Evolutionary conservation across 2,329 filamentous ascomycete species (phyloP).

Genomic region (Colletotrichum aenigma): DNA sequence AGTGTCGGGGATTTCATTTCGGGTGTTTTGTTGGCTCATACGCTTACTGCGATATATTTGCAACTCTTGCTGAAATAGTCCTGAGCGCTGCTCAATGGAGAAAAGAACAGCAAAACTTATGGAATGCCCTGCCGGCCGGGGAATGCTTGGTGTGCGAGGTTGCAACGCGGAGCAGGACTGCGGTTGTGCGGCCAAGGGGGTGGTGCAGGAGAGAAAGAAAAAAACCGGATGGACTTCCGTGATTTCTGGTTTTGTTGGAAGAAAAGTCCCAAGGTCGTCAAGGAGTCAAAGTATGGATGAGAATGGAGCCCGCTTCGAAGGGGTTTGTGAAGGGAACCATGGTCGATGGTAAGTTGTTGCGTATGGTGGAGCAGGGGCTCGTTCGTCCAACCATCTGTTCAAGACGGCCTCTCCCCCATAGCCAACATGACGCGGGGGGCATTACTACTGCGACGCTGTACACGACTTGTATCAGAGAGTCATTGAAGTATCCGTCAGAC

Average conservation of each 20-base stretch:
- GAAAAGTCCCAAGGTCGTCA: background rate
- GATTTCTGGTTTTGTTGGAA: background rate
- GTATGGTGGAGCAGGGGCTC: background rate
- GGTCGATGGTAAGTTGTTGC: background rate
- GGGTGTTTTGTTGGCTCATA: background rate
- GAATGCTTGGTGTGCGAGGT: background rate
- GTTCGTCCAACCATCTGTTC: background rate
- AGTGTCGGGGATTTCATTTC: background rate
- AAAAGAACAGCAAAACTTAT: background rate
- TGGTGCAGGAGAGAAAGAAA: background rate
- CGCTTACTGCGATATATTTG: background rate
- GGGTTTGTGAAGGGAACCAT: constrained; percentile 4
- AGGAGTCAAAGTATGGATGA: background rate
- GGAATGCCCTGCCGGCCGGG: background rate
- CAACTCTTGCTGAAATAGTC: background rate
- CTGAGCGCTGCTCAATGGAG: background rate
- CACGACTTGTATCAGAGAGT: background rate
- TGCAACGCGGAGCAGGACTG: background rate
- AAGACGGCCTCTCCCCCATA: background rate
- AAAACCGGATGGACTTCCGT: background rate
- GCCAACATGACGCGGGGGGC: background rate
- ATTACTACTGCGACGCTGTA: background rate
- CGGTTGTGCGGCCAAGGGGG: background rate
- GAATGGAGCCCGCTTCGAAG: background rate
- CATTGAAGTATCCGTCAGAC: background rate